Evolutionary conservation across 352 stramenopile species (phyloP).

Genomic region (Phytopythium sindhum): DNA sequence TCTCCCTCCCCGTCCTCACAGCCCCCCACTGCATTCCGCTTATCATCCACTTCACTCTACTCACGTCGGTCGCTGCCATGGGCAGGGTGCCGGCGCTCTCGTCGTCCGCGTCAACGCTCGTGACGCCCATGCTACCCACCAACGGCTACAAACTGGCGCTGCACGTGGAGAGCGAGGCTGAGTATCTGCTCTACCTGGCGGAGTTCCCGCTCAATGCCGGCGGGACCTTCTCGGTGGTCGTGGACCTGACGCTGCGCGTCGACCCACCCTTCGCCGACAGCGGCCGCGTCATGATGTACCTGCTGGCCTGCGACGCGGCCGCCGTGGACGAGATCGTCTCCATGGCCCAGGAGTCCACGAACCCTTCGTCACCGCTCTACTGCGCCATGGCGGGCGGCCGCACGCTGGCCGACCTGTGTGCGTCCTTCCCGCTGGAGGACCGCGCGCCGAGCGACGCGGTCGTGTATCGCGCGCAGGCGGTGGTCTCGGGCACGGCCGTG

Average conservation of each 20-base stretch:
- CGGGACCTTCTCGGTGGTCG: constrained; percentile 37
- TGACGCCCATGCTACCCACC: background rate
- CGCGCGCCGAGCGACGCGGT: constrained; percentile 16
- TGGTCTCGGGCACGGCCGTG: constrained; percentile 4
- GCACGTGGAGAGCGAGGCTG: constrained; percentile 18
- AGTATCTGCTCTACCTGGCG: constrained; percentile 27
- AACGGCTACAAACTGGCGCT: constrained; percentile 1
- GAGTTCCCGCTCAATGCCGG: constrained; percentile 31
- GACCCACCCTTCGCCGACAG: constrained; percentile 15
- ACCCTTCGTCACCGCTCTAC: constrained; percentile 21
- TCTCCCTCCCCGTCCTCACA: too few species aligned
- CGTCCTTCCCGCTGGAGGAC: constrained; percentile 43
- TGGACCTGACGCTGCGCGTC: constrained; percentile 39
- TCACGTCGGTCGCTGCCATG: too few species aligned
- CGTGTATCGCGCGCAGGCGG: constrained; percentile 32
- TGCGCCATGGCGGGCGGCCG: constrained; percentile 55
- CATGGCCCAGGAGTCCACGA: constrained; percentile 1
- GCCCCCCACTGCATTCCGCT: background rate
- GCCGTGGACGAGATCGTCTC: constrained; percentile 16
- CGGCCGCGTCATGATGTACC: constrained; percentile 41
- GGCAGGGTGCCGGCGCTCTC: background rate
- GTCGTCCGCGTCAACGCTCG: background rate
- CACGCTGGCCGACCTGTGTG: constrained; percentile 45
- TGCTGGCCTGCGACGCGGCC: constrained; percentile 39
- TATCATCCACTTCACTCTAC: too few species aligned